phyloP scores from a whole-genome alignment of 1,284 basidiomycete species.

The Trametes versicolor region DNA sequence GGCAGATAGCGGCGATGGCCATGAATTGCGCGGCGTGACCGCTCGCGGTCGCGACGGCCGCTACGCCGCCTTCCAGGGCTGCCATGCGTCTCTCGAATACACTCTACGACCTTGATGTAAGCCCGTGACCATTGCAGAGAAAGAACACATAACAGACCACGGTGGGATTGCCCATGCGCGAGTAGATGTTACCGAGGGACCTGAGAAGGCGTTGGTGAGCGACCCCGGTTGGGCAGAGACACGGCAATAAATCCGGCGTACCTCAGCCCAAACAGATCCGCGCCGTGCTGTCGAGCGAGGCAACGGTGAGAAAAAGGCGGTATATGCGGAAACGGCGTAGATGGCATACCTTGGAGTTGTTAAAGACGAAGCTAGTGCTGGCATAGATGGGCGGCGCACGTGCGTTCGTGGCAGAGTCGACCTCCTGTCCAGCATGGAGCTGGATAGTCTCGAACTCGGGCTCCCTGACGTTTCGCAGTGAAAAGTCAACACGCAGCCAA shows the following conservation, averaged over 20 bases:
- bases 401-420: constrained; percentile 78
- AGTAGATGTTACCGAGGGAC: constrained; percentile 81
- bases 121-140: neutral
- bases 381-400: constrained; percentile 88
- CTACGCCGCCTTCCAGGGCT: constrained; percentile 84
- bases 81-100: constrained; percentile 89
- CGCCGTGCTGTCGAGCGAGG: constrained; percentile 70
- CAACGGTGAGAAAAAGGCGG: neutral
- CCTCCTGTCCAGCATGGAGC: constrained; percentile 82
- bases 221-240: neutral
- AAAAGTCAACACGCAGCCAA: neutral
- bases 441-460: constrained; percentile 87
- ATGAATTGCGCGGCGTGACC: constrained; percentile 88
- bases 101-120: constrained; percentile 52
- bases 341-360: constrained; percentile 66
- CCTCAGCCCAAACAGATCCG: constrained; percentile 83
- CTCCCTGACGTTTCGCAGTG: constrained; percentile 47
- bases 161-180: constrained; percentile 88
- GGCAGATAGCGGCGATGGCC: constrained; percentile 74
- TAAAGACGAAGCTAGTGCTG: constrained; percentile 82
- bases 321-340: neutral
- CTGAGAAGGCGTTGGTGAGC: constrained; percentile 42
- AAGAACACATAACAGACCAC: constrained; percentile 52
- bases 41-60: constrained; percentile 81
- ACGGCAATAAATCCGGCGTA: constrained; percentile 38